Conservation (phyloP, 345 rosid genomes). For the Boechera stricta region DNA sequence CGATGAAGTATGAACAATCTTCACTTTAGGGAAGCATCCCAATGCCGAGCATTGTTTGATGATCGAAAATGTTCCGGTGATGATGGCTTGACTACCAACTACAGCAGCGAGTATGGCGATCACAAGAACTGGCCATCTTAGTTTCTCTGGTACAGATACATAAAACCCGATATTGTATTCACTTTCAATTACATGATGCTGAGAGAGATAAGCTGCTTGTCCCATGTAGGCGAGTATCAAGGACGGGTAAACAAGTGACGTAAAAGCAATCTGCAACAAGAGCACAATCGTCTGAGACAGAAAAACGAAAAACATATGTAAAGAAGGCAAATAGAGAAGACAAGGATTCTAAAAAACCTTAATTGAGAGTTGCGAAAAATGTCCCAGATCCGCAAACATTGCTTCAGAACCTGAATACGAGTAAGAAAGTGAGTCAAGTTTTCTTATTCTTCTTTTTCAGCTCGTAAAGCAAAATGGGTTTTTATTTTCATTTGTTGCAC, state of each 20-base stretch:
- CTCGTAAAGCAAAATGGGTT: neutral
- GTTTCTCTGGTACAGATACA: slow-evolving; percentile 81
- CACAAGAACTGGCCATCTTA: slow-evolving; percentile 91
- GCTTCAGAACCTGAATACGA: slow-evolving; percentile 76
- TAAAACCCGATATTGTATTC: slow-evolving; percentile 70
- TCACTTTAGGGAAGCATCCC: slow-evolving; percentile 87
- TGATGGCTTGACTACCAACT: slow-evolving; percentile 93
- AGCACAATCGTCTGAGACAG: neutral
- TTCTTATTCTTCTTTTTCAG: neutral
- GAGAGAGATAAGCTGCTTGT: slow-evolving; percentile 89
- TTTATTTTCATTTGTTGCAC: slow-evolving; percentile 32
- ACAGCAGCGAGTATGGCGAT: slow-evolving; percentile 95
- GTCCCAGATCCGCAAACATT: slow-evolving; percentile 98
- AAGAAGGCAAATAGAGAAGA: neutral
- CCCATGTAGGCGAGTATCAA: slow-evolving; percentile 95
- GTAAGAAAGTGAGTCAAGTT: neutral
- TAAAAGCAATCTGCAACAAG: slow-evolving; percentile 83
- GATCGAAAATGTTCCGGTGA: slow-evolving; percentile 92
- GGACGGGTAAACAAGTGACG: slow-evolving; percentile 86
- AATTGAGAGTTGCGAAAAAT: slow-evolving; percentile 86
- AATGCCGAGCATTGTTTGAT: slow-evolving; percentile 87
- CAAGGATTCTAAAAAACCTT: slow-evolving; percentile 51
- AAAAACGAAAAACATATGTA: neutral
- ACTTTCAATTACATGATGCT: slow-evolving; percentile 56
- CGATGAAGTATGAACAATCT: slow-evolving; percentile 87